These are phyloP conservation scores for Microbotryum lychnidis-dioicae DNA, from an alignment of 1,284 basidiomycete genomes.

Conservation along the genomic window DNA sequence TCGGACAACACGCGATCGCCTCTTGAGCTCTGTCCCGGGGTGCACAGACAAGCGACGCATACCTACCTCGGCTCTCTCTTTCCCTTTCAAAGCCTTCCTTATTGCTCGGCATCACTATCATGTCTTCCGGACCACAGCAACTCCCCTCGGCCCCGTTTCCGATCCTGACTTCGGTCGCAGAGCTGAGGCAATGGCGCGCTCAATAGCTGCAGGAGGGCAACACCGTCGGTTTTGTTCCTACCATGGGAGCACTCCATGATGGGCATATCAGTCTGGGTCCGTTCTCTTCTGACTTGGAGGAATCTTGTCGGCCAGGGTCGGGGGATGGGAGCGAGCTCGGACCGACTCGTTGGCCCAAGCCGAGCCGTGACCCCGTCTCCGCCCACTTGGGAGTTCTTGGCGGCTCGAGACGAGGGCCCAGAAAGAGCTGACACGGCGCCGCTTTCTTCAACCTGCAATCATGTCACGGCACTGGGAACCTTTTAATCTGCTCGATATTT, in stretches of 20 bases:
- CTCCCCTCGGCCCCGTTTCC: conserved; percentile 45
- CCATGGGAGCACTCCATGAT: conserved; percentile 93
- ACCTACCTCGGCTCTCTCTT: no score
- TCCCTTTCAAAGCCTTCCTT: background rate
- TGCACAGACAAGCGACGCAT: no score
- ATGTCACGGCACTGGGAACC: background rate
- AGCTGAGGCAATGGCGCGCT: conserved; percentile 68
- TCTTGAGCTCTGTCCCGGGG: no score
- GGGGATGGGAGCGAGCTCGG: background rate
- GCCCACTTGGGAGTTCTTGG: background rate
- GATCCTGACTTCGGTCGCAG: conserved; percentile 61
- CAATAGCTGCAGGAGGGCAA: conserved; percentile 40
- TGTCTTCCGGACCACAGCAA: background rate
- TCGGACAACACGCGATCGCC: no score
- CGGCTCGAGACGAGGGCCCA: no score
- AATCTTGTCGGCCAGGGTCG: background rate
- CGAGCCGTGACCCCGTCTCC: background rate
- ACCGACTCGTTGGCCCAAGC: background rate
- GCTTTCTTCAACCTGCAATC: no score
- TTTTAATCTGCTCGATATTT: background rate
- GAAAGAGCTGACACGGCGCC: background rate
- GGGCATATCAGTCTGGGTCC: conserved; percentile 84
- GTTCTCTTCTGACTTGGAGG: conserved; percentile 9
- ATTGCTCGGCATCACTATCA: background rate
- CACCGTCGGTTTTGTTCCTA: conserved; percentile 82